Evolutionary conservation across 2,329 filamentous ascomycete species (phyloP).

Genomic region (Fusarium nodosum): DNA sequence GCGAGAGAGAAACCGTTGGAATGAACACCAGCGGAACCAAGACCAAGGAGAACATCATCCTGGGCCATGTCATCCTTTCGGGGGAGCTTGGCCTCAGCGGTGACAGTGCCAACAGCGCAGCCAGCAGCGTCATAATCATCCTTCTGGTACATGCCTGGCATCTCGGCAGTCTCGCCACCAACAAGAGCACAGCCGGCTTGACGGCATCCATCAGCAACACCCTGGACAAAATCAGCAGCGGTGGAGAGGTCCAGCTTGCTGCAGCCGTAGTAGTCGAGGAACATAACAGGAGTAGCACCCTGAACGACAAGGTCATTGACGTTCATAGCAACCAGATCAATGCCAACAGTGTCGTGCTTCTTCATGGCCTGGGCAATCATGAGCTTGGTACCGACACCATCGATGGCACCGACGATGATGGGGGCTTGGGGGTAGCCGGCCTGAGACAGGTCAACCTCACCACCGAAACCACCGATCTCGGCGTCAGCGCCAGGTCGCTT

Average conservation of each 20-base stretch:
- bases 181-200: slow-evolving; percentile 89
- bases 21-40: slow-evolving; percentile 89
- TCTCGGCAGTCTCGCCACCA: slow-evolving; percentile 98
- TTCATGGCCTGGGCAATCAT: slow-evolving; percentile 92
- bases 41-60: slow-evolving; percentile 88
- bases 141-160: slow-evolving; percentile 92
- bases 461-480: slow-evolving; percentile 95
- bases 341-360: slow-evolving; percentile 94
- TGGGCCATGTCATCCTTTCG: slow-evolving; percentile 79
- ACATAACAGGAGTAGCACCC: slow-evolving; percentile 93
- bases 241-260: slow-evolving; percentile 84
- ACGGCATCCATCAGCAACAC: slow-evolving; percentile 88
- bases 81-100: slow-evolving; percentile 77
- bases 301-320: slow-evolving; percentile 98
- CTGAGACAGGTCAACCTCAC: slow-evolving; percentile 70
- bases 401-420: slow-evolving; percentile 91
- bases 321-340: slow-evolving; percentile 98
- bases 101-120: slow-evolving; percentile 87
- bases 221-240: slow-evolving; percentile 88
- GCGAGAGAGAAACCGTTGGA: slow-evolving; percentile 99
- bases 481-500: slow-evolving; percentile 89
- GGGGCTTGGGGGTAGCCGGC: slow-evolving; percentile 82
- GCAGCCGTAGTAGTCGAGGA: slow-evolving; percentile 98
- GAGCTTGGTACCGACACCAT: slow-evolving; percentile 96
- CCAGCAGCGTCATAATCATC: slow-evolving; percentile 96